Base-by-base conservation (phyloP, 805 yeast genomes). In the Candida coquimbonensis region DNA sequence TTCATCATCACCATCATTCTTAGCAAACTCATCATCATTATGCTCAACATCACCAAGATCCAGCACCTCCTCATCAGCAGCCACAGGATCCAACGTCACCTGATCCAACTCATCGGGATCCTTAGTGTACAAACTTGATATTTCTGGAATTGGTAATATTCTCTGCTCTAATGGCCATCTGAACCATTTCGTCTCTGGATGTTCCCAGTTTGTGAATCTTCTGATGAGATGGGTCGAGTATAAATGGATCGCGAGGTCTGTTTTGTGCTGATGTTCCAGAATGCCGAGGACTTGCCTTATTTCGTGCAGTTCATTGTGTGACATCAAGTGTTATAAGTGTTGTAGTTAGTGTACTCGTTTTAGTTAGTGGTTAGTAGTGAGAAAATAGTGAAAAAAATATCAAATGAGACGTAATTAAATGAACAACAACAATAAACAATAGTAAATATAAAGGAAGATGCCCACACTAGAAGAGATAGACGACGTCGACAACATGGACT, bases 401-500 rank as follows among this genome's bases (percentile, higher is more conserved):
- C 24, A 21, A 21, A 21, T 21, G 24, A 21, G 24, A 17, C 19
- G 19, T 17, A 17, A 17, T 17, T 17, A 17, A 17, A 17, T 17
- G 3, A 17, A 17, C 19, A 17, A 17, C 19, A 17, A 17, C 3
- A 17, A 17, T 17, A 17, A 17, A 17, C 19, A 17, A 17, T 17
- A 17, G n/a, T 17, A 17, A 17, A 17, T 17, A 17, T 17, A 17
- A 17, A 17, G 19, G 19, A 17, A 17, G 19, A 81, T 80, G 81
- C 93, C 95, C 12, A 70, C 68, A 32, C 62, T 85, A 46, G 95
- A 85, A 62, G 90, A 84, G 55, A 80, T 85, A 47, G 95, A 87
- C 52, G 90, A 83, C 56, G 80, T 91, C 66, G 97, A 90, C 60
- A 82, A 89, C 68, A 72, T 88, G 80, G 96, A 91, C 57, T 83